Conservation (phyloP, 75 land plant genomes). For the Selaginella tamariscina region DNA sequence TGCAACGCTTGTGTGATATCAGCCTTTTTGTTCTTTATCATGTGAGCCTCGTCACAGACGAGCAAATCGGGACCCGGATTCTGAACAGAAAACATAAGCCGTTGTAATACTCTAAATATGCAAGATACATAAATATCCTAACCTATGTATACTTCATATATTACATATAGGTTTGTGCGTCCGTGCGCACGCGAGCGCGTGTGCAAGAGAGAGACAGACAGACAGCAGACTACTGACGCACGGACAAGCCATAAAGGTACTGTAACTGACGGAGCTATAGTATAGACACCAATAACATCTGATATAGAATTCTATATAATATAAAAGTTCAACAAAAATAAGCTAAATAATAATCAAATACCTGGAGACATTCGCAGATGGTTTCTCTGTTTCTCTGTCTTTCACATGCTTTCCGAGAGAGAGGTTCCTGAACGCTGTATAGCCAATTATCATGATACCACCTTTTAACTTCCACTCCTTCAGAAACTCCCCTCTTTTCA, state of each 20-base stretch:
- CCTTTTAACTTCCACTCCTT: slow-evolving; percentile 64
- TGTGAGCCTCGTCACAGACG: slow-evolving; percentile 97
- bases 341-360: slow-evolving; percentile 9
- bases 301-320: not conserved
- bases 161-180: no score
- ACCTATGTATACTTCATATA: no score
- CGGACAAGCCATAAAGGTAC: no score
- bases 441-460: slow-evolving; percentile 84
- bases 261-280: no score
- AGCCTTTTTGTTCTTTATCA: slow-evolving; percentile 86
- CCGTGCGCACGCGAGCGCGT: no score
- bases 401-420: slow-evolving; percentile 60
- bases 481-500: slow-evolving; percentile 45
- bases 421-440: slow-evolving; percentile 75
- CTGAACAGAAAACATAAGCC: no score
- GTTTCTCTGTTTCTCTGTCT: slow-evolving; percentile 42
- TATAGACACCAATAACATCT: no score
- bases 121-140: no score
- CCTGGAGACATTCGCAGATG: slow-evolving; percentile 53
- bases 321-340: not conserved
- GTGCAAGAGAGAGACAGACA: no score
- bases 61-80: slow-evolving; percentile 79
- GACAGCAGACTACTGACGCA: no score
- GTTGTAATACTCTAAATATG: no score
- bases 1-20: slow-evolving; percentile 81